Base-by-base conservation (phyloP, 1,139 yeast species). In the Pneumocystis canis region DNA sequence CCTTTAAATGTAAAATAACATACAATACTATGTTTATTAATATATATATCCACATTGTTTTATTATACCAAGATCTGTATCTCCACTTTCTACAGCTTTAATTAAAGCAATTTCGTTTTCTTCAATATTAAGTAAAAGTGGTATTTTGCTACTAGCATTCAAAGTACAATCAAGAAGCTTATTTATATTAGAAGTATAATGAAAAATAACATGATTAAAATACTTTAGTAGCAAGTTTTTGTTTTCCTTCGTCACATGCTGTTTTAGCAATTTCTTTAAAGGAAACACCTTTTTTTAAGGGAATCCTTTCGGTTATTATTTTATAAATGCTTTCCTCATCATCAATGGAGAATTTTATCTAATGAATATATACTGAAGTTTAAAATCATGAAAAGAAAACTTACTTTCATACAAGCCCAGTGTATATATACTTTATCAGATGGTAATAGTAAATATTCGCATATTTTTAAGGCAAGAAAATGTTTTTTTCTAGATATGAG, bases 191-290 rank as follows among this genome's bases (percentile, higher is more conserved):
- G 40, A 37, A 35, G 11, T 37, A 33, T 16, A 9, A 16, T 16
- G 11, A 39, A 39, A 57, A 7, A 57, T 9, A 11, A 28, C 18
- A 78, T 33, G 90, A 73, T 60, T 80, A 25, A 11, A 47, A 25
- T 25, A 47, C 54, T 25, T 47, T 75, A 64, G 84, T 82, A 40
- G 96, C 85, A 33, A 92, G 74, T 33, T 78, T 78, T 4, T 80
- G 73, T 41, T 97, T 77, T 1, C 98, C 98, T 72, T 92, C 97
- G 67, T 85, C 85, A 69, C 80, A 83, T 0, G 97, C 96, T 32
- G 82, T 78, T 20, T 79, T 78, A 0, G 94, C 84, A 47, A 92
- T 82, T 58, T 79, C 77, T 11, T 82, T 82, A 69, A 84, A 84
- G 0, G 94, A 79, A 0, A 86, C 75, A 0, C 77, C 77, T 1